These are phyloP conservation scores for Pestalotiopsis sp. DNA, from an alignment of 2,329 filamentous ascomycete genomes.

Conservation along the genomic window DNA sequence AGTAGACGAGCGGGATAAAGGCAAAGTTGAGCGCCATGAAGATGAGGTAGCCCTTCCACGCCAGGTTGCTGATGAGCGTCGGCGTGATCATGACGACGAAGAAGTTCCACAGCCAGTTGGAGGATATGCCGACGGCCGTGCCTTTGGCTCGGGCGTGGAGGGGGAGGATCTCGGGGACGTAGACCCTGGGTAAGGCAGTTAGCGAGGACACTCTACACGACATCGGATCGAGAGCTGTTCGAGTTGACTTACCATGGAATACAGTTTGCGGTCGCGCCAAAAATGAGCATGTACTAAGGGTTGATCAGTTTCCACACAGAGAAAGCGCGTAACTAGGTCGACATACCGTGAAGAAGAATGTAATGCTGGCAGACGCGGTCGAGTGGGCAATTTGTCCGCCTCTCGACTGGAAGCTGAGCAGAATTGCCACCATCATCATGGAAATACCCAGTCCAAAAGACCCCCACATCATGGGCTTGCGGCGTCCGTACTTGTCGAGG, in stretches of 20 bases:
- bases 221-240: conserved; percentile 27
- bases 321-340: neutral
- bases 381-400: conserved; percentile 18
- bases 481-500: conserved; percentile 39
- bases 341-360: conserved; percentile 38
- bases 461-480: conserved; percentile 47
- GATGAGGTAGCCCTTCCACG: conserved; percentile 55
- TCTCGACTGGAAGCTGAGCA: conserved; percentile 27
- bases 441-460: conserved; percentile 33
- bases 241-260: conserved; percentile 36
- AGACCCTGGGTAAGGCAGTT: conserved; percentile 37
- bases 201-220: conserved; percentile 19
- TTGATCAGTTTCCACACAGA: conserved; percentile 13
- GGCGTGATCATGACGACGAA: conserved; percentile 45
- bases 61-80: conserved; percentile 45
- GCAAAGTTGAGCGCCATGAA: conserved; percentile 51
- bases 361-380: conserved; percentile 27
- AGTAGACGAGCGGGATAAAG: conserved; percentile 45
- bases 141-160: conserved; percentile 35
- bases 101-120: conserved; percentile 41
- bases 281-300: conserved; percentile 32
- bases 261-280: conserved; percentile 33
- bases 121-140: conserved; percentile 33
- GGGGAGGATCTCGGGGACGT: conserved; percentile 38
- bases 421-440: conserved; percentile 40